Base-by-base conservation (phyloP, 495 filamentous ascomycete species). In the Thermothielavioides terrestris region DNA sequence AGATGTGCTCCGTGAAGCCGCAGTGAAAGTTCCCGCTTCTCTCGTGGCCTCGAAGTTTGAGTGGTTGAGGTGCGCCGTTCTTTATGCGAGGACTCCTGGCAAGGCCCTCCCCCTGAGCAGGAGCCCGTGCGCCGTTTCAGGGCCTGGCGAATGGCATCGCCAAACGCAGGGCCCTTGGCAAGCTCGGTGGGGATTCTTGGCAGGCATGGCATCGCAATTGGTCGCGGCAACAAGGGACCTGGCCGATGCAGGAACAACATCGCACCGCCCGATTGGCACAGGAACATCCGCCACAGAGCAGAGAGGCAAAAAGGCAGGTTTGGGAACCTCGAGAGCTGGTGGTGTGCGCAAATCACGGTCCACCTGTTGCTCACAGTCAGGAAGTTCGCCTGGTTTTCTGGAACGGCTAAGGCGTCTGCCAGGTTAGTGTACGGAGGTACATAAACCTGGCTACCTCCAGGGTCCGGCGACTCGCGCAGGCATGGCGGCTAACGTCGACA, bases 101-200 rank as follows among this genome's bases (percentile, higher is more conserved):
- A n/a, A n/a, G n/a, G n/a, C n/a, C n/a, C n/a, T n/a, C 2, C 26
- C 46, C 46, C 28, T 41, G 46, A 8, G 6, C 3, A 20, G 7
- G 8, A 14, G 47, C 20, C 27, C 36, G 21, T 21, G 27, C 37
- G 26, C 21, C 11, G 47, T 42, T 50, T 50, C 47, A 49, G 46
- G 20, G 21, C n/a, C 10, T 11, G 26, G 8, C 46, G 36, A 49
- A 49, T 34, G 28, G 30, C 20, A 18, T 14, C 23, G 40, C 25
- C 17, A 28, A n/a, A 34, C 2, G 17, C 17, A 14, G 18, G 42
- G 17, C 27, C 17, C 42, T 44, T 44, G 42, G 34, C 34, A 36
- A 18, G n/a, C n/a, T n/a, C n/a, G n/a, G n/a, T n/a, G n/a, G n/a
- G n/a, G n/a, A n/a, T n/a, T n/a, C n/a, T n/a, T n/a, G n/a, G n/a